Percentiles rank a stretch among this genome's conserved stretches.
Evolutionary conservation across 768 basidiomycete genomes (phyloP).

Genomic region (Mycena crocata): DNA sequence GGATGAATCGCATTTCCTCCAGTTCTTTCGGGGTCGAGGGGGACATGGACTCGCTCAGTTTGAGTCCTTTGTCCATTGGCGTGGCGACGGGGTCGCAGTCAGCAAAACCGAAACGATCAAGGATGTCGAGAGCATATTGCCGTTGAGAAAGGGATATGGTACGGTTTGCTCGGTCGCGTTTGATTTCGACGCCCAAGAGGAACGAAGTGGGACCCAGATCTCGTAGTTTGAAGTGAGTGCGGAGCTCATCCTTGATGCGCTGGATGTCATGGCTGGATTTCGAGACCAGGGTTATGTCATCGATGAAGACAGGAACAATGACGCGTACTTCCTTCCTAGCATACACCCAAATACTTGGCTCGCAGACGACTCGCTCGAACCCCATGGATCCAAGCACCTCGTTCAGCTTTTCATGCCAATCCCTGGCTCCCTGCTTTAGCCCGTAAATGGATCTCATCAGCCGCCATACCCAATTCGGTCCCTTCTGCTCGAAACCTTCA

Average conservation of each 20-base stretch:
- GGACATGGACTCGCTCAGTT: neutral
- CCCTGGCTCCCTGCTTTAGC: neutral
- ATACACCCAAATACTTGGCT: neutral
- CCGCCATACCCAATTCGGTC: constrained; percentile 34
- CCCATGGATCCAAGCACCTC: neutral
- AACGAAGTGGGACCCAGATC: neutral
- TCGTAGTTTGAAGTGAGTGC: constrained; percentile 1
- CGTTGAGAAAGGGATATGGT: constrained; percentile 30
- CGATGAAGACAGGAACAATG: constrained; percentile 38
- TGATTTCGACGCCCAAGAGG: constrained; percentile 29
- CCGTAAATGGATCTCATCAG: neutral
- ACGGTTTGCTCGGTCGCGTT: constrained; percentile 35
- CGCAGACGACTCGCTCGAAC: neutral
- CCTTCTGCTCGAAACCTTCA: constrained; percentile 37
- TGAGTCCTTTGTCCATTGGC: neutral
- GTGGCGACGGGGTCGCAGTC: constrained; percentile 3
- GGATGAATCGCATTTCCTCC: neutral
- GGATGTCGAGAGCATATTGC: constrained; percentile 41
- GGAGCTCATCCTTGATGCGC: neutral
- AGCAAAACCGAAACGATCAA: constrained; percentile 34
- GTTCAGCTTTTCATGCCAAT: neutral
- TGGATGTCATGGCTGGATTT: neutral
- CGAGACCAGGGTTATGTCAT: constrained; percentile 59
- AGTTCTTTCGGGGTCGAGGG: neutral
- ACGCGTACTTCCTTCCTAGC: neutral